Evolutionary conservation across 805 yeast species (phyloP), one percentile per base, ranked within the genome.

Genomic region (Clavispora phyllophila): DNA sequence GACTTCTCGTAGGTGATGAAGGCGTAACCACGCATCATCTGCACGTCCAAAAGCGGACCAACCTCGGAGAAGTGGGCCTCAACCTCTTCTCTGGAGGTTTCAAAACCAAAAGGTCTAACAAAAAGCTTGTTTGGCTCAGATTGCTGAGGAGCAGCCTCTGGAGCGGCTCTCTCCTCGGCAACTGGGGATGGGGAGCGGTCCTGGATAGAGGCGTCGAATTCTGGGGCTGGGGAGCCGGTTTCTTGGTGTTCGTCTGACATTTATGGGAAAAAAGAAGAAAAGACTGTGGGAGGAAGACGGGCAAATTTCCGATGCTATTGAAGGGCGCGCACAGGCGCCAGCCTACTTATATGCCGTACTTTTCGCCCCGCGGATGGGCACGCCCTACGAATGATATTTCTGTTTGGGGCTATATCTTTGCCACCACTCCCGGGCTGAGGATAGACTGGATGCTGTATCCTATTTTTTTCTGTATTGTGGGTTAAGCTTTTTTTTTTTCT

Each of bases 1-100:
- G 78, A 73, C 50, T 75, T 77, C 61, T 80, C 88, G 57, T 80
- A 93, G 62, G 90, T 95, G 46, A 91, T 85, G 62, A 87, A 90
- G 20, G 95, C 97, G 58, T 81, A 86, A 34, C 96, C 96, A 56
- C 84, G 82, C 75, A 82, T 73, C 53, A 84, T 65, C 60, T 81
- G 81, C 41, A 83, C 79, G 57, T 82, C 88, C 48, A 73, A 70
- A 55, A 85, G 67, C 38, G 84, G 76, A 53, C 91, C 95, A 47
- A 73, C 74, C 43, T 79, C 75, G 17, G 79, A 62, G 59, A 85
- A 84, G 59, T 80, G 80, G 45, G 78, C 87, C 65, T 82, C 82
- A 42, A 85, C 66, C 56, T 82, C 86, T 47, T 81, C 79, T 29
- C 57, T 57, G 43, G 64, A 55, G 41, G 62, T 62, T 49, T 78